Evolutionary conservation across 179 eudicot genomes (phyloP).

Genomic region (Amaranthus tricolor): DNA sequence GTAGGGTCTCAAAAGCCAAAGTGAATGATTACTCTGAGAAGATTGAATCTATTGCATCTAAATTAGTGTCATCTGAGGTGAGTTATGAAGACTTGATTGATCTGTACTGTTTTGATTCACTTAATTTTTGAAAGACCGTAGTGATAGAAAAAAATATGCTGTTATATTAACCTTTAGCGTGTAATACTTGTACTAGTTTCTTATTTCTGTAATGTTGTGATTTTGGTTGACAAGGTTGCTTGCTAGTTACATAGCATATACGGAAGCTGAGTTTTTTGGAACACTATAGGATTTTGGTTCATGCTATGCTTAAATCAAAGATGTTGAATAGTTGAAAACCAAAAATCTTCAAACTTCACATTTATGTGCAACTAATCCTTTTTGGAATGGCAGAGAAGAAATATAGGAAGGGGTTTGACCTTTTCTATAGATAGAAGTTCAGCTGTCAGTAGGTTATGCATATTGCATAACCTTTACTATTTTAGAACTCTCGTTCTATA

Average conservation of each 20-base stretch:
- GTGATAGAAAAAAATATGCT: slow-evolving; percentile 5
- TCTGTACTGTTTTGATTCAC: not conserved
- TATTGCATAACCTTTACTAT: not conserved
- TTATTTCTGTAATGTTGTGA: not conserved
- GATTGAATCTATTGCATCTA: slow-evolving; percentile 76
- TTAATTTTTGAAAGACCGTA: not conserved
- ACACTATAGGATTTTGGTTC: not conserved
- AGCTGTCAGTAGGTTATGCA: not conserved
- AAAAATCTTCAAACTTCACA: not conserved
- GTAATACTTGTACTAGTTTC: not conserved
- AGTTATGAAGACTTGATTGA: slow-evolving; percentile 17
- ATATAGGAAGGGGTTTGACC: not conserved
- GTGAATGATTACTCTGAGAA: slow-evolving; percentile 81
- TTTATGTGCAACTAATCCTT: too few species aligned
- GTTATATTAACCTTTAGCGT: not conserved
- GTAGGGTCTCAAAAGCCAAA: slow-evolving; percentile 71
- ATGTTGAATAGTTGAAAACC: not conserved
- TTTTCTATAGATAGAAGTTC: not conserved
- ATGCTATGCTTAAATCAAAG: not conserved
- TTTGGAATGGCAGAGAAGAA: not conserved
- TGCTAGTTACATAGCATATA: not conserved
- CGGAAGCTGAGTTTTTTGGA: too few species aligned
- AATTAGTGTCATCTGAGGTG: slow-evolving; percentile 58
- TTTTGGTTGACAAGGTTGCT: not conserved
- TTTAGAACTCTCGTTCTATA: not conserved